A percentile compares a stretch with the other conserved stretches of the same genome.
phyloP scores from a whole-genome alignment of 2,329 filamentous ascomycete genomes.

The Westerdykella ornata region DNA sequence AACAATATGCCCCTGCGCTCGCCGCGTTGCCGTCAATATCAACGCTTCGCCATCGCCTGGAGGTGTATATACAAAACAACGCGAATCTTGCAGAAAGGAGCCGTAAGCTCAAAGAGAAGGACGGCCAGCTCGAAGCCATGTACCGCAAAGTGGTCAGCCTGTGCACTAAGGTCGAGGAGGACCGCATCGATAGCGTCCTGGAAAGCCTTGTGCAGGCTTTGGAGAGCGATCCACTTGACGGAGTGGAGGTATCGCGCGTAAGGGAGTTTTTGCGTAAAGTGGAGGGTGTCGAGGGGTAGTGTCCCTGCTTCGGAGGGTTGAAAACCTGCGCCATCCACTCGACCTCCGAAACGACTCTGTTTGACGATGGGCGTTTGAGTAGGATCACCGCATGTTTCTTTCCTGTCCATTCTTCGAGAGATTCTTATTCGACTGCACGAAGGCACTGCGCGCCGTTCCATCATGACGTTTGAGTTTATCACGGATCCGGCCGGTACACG shows the following conservation, averaged over 20 bases:
- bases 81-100: constrained; percentile 61
- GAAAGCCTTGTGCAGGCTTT: constrained; percentile 78
- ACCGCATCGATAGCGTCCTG: constrained; percentile 71
- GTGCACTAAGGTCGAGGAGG: constrained; percentile 73
- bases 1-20: constrained; percentile 35
- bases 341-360: no score
- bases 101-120: constrained; percentile 65
- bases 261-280: constrained; percentile 74
- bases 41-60: constrained; percentile 58
- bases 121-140: constrained; percentile 76
- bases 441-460: no score
- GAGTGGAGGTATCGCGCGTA: constrained; percentile 66
- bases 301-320: not conserved
- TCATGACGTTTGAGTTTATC: no score
- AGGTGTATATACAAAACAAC: constrained; percentile 65
- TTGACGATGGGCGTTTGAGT: not conserved
- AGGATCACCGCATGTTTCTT: not conserved
- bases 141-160: constrained; percentile 83
- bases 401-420: not conserved
- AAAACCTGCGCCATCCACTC: not conserved
- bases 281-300: constrained; percentile 49
- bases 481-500: no score
- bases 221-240: constrained; percentile 70
- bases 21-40: constrained; percentile 27
- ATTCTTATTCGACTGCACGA: no score